Base-by-base conservation (phyloP, 1,284 basidiomycete species). In the Marasmius oreades region DNA sequence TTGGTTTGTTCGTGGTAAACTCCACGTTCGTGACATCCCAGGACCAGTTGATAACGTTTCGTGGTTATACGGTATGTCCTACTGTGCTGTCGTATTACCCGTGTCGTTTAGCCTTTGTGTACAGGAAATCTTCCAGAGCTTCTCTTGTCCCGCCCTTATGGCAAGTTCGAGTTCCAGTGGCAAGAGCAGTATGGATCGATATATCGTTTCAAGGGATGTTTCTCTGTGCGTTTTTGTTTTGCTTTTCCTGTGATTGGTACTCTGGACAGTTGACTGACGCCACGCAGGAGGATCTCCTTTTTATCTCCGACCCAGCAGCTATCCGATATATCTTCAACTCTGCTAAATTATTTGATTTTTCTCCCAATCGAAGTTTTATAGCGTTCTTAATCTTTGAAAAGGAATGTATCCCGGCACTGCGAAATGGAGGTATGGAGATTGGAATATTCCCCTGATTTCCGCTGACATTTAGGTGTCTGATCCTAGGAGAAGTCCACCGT, bases 101-200 rank as follows among this genome's bases (percentile, higher is more conserved):
- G 28, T 10, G 5, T 4, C 28, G 28, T 4, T 31, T 31, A n/a
- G n/a, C n/a, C 28, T 31, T 42, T 20, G 39, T 42, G n/a, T 6
- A 7, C 16, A 51, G 52, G 55, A 46, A 56, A 55, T 45, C 12
- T 62, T 55, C 20, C 36, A 31, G 16, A 51, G 36, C 44, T 60
- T 10, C 22, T 56, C 24, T 37, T 51, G 7, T 31, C 55, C 20
- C 42, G 37, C 26, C 36, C 37, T 33, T 56, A 56, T 24, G 55
- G 55, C 2, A 36, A 51, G 33, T 18, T 50, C 39, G 55, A 56
- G 28, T 51, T 37, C 33, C 20, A 31, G 28, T 56, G 55, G 55
- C 48, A 43, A n/a, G 26, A 50, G 24, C 23, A n/a, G 33, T 56
- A 51, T 16, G 55, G 55, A 24, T 23, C 24, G 4, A 28, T 51